Evolutionary conservation across 2,329 filamentous ascomycete species (phyloP), one percentile per base, ranked within the genome.

Genomic region (Cucurbitaria berberidis): DNA sequence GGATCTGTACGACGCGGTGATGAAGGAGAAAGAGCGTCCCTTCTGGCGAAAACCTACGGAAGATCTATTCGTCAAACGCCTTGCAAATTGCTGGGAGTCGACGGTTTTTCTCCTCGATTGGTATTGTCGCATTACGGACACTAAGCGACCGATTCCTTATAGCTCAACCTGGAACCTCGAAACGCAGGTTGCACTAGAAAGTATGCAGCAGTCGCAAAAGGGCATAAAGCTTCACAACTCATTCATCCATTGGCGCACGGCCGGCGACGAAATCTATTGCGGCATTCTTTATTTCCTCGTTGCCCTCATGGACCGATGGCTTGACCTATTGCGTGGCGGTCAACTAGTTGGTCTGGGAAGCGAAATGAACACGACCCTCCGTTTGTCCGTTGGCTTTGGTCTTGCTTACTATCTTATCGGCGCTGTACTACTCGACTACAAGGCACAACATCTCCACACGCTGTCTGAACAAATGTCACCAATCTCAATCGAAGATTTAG

Each of bases 121-220:
- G 80, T 83, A 82, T 57, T 80, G 80, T 60, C 73, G 77, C 52
- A 72, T 79, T 67, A 75, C 77, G 32, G 78, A 79, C 60, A 77
- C 76, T 0, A 78, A 78, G 34, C 70, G 77, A 36, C 82, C 82
- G 1, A 80, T 83, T 49, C 80, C 80, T 0, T 84, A 80, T 63
- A 84, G 80, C 53, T 82, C 82, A 3, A 80, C 80, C 1, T 85
- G 82, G 82, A 84, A 84, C 50, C 78, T 84, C n/a, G 81, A 83
- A 60, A 79, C 78, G 0, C 82, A 83, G 61, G 81, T 82, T 2
- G 82, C 80, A 8, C 67, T 83, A 19, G 79, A 83, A 55, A 81
- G 78, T 22, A 75, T 84, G 59, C 77, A 78, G 34, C 80, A 80
- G 52, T 78, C 80, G 3, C 81, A 84, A 53, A 82, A 83, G 58